phyloP scores from a whole-genome alignment of 208 protist genomes.

The Leishmania lainsoni region DNA sequence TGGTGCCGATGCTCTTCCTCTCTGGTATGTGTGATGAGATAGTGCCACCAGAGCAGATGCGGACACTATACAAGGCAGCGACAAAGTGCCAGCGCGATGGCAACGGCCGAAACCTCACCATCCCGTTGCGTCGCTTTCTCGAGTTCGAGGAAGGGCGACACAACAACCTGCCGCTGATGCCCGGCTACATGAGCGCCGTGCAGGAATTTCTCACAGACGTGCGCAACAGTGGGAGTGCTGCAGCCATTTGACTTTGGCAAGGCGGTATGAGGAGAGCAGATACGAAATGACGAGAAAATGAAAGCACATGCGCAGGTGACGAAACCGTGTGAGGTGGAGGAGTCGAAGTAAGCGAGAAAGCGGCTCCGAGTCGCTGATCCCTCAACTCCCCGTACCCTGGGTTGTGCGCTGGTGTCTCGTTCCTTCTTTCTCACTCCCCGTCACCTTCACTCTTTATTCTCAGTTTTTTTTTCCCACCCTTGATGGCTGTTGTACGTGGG shows the following conservation, averaged over 20 bases:
- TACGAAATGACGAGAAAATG: background rate
- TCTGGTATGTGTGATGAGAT: conserved; percentile 82
- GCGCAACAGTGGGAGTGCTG: conserved; percentile 4
- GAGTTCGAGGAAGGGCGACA: conserved; percentile 76
- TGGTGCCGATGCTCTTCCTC: conserved; percentile 81
- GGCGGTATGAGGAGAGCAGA: background rate
- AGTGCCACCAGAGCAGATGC: conserved; percentile 87
- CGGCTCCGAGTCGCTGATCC: background rate
- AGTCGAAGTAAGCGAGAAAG: background rate
- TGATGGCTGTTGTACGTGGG: background rate
- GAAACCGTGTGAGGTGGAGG: background rate
- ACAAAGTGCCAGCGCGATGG: conserved; percentile 17
- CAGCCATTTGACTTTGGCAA: conserved; percentile 3
- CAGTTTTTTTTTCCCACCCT: background rate
- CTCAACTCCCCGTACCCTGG: background rate
- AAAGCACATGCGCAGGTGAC: background rate
- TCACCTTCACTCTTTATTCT: background rate
- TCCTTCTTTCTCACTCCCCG: background rate
- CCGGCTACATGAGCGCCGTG: conserved; percentile 67
- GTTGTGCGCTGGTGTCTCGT: background rate
- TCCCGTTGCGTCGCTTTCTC: conserved; percentile 51
- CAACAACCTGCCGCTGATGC: conserved; percentile 58
- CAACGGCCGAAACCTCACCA: conserved; percentile 19
- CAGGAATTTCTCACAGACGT: conserved; percentile 60
- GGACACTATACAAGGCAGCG: conserved; percentile 54